Base-by-base conservation (phyloP, 306 rosid species). In the Vicia faba region DNA sequence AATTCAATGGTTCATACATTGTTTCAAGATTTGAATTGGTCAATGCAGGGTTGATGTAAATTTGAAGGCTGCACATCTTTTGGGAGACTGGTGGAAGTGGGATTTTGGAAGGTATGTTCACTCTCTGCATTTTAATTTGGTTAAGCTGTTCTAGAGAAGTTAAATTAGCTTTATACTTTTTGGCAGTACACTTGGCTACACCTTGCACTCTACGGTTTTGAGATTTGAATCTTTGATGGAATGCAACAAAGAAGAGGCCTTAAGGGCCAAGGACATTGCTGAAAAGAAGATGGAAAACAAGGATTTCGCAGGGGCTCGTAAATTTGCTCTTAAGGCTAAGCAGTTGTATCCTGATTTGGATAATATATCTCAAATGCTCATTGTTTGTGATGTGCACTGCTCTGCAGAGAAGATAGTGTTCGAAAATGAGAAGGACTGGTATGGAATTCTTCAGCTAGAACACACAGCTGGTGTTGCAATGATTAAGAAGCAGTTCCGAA, bases 201-300 rank as follows among this genome's bases (percentile, higher is more conserved):
- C 77, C 68, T 63, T 55, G 18, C 54, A 68, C 71, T 68, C 61
- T 57, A 15, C 46, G 78, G 61, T 64, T 85, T 64, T 66, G 46
- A 51, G 74, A 49, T 43, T 41, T 77, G 23, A 38, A 45, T 74
- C 49, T 55, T 66, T 62, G 38, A 93, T 93, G 99, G 97, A 90
- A 70, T 93, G 97, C 82, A 90, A 93, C 71, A 93, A 80, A 74
- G 97, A 93, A 77, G 99, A 93, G 89, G 99, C 99, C 82, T 12
- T 86, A 76, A 90, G 88, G 90, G 92, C 97, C 77, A 93, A 70
- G 84, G 78, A 23, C 35, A 78, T 88, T 65, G 97, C 96, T 64
- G 88, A 83, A 82, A 80, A 79, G 82, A 90, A 81, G 84, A 86
- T 93, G 96, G 83, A 77, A 71, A 80, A 53, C 82, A 88, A 75